These are phyloP conservation scores for Paraconiothyrium sp. DNA, from an alignment of 2,329 filamentous ascomycete species.

Conservation along the genomic window DNA sequence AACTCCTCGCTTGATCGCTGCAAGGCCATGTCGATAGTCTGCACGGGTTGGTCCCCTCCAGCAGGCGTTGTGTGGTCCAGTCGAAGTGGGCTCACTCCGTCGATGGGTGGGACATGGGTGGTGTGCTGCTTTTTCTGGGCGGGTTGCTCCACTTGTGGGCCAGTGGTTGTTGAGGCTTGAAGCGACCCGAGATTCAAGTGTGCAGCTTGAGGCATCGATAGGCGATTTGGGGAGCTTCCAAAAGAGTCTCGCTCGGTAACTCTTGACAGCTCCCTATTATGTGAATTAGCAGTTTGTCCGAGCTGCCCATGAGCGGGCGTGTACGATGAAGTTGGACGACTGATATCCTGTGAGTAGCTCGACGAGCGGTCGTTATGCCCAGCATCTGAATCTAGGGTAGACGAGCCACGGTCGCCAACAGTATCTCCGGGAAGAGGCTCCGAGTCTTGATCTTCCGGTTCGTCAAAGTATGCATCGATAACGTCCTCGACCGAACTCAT, in stretches of 20 bases:
- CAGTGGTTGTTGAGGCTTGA: background rate
- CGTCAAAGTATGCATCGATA: conserved; percentile 68
- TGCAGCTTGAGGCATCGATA: conserved; percentile 26
- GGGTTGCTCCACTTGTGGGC: background rate
- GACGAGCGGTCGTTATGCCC: conserved; percentile 39
- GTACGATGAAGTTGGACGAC: conserved; percentile 30
- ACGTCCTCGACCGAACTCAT: conserved; percentile 68
- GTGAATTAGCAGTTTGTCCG: conserved; percentile 24
- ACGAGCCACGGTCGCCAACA: conserved; percentile 25
- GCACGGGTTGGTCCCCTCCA: conserved; percentile 11
- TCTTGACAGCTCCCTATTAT: conserved; percentile 20
- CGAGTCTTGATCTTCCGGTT: conserved; percentile 63
- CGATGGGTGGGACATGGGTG: conserved; percentile 22
- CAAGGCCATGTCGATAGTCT: conserved; percentile 16
- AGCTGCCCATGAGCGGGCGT: conserved; percentile 34
- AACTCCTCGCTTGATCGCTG: conserved; percentile 38
- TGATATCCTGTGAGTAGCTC: conserved; percentile 35
- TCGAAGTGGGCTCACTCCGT: conserved; percentile 29
- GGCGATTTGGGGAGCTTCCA: conserved; percentile 20
- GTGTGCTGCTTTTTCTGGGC: conserved; percentile 18
- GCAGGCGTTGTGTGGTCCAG: conserved; percentile 27
- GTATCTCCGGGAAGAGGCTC: background rate
- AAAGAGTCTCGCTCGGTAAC: conserved; percentile 16
- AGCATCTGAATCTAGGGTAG: conserved; percentile 29
- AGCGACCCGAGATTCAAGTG: conserved; percentile 1